Conservation (phyloP, 176 grass and related monocot genomes). For the Oryza longistaminata region DNA sequence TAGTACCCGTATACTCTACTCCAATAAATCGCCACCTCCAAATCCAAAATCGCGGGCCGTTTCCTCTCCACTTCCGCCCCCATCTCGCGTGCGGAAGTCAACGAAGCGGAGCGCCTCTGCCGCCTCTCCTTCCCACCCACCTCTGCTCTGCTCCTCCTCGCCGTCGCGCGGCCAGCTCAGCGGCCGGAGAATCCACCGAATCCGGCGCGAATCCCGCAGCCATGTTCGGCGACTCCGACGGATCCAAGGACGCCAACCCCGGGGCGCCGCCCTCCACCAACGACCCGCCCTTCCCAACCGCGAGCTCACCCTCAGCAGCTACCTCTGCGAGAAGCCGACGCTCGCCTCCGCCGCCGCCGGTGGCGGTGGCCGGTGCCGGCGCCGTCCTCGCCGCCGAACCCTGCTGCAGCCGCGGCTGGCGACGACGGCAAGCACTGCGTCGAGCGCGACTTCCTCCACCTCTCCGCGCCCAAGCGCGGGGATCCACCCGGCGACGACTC, state of each 20-base stretch:
- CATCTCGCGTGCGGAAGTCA: constrained; percentile 45
- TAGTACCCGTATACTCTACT: background rate
- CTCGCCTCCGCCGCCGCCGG: constrained; percentile 33
- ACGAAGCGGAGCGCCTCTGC: background rate
- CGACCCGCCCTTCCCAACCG: constrained; percentile 53
- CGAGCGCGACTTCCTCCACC: constrained; percentile 71
- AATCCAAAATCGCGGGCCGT: background rate
- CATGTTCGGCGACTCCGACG: constrained; percentile 61
- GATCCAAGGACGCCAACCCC: constrained; percentile 56
- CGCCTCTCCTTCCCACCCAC: background rate
- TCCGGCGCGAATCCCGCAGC: constrained; percentile 25
- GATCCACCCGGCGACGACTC: constrained; percentile 58
- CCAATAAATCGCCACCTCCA: background rate
- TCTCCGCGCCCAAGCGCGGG: constrained; percentile 67
- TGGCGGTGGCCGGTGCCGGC: background rate
- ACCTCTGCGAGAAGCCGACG: constrained; percentile 63
- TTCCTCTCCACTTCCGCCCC: constrained; percentile 15
- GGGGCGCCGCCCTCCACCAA: constrained; percentile 20
- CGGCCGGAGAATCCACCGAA: background rate
- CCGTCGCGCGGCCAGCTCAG: no score
- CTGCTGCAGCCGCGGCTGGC: background rate
- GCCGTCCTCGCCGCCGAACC: constrained; percentile 43
- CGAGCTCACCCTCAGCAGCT: constrained; percentile 76
- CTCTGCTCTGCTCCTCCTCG: background rate
- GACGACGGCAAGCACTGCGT: constrained; percentile 46